These are phyloP conservation scores for Phytophthora palmivora DNA, from an alignment of 352 stramenopile species.

Conservation along the genomic window DNA sequence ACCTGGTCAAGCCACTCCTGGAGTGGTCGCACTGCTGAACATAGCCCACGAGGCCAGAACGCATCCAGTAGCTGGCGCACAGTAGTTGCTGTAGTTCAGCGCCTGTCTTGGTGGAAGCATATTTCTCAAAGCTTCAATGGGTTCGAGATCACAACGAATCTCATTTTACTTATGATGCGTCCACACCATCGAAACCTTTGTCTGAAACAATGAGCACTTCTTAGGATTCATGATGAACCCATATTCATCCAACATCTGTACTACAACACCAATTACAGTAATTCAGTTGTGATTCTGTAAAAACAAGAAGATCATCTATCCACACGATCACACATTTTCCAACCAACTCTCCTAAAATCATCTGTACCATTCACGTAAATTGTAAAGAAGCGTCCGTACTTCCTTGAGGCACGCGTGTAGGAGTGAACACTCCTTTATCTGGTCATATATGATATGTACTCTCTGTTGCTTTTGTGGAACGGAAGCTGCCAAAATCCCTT, in stretches of 20 bases:
- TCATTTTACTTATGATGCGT: no score
- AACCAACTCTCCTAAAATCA: conserved; percentile 5
- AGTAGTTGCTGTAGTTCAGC: no score
- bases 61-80: conserved; percentile 37
- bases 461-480: conserved; percentile 14
- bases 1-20: conserved; percentile 6
- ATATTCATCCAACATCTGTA: no score
- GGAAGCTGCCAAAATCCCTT: no score
- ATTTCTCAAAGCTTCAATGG: no score
- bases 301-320: no score
- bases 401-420: conserved; percentile 15
- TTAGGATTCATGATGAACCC: no score
- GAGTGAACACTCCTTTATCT: conserved; percentile 23
- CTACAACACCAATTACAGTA: conserved; percentile 41
- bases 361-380: conserved; percentile 24
- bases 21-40: conserved; percentile 5
- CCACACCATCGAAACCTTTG: no score
- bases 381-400: conserved; percentile 10
- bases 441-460: conserved; percentile 34
- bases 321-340: no score
- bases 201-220: no score
- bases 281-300: conserved; percentile 12
- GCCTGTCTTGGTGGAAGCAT: no score
- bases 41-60: conserved; percentile 20
- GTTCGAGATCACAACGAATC: no score